These are phyloP conservation scores for Blastocystis sp. DNA, from an alignment of 352 stramenopile species.

Conservation along the genomic window DNA sequence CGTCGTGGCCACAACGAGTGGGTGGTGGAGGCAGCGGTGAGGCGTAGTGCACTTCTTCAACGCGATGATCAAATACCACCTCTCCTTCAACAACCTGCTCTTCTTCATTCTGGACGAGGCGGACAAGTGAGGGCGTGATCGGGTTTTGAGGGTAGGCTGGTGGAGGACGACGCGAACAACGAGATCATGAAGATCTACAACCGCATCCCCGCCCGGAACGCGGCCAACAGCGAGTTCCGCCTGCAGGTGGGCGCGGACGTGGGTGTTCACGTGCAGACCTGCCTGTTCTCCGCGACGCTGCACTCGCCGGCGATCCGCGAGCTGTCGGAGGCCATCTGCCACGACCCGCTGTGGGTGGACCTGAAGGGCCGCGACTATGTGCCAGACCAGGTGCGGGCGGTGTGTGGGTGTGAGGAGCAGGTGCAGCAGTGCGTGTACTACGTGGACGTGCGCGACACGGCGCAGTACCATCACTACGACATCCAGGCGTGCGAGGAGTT, in stretches of 20 bases:
- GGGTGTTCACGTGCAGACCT: conserved; percentile 71
- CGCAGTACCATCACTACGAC: not conserved
- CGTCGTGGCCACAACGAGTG: conserved; percentile 74
- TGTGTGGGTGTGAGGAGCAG: conserved; percentile 72
- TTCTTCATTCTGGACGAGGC: conserved; percentile 77
- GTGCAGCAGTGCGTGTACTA: conserved; percentile 75
- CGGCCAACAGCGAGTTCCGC: conserved; percentile 68
- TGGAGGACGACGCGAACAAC: conserved; percentile 71
- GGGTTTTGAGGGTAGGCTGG: conserved; percentile 63
- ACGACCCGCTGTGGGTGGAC: conserved; percentile 76
- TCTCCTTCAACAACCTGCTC: conserved; percentile 71
- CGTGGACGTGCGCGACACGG: conserved; percentile 72
- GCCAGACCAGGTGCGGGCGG: conserved; percentile 4
- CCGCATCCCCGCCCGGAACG: conserved; percentile 71
- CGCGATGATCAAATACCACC: conserved; percentile 69
- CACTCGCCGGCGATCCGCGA: conserved; percentile 73
- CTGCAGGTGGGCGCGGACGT: conserved; percentile 48
- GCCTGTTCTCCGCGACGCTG: conserved; percentile 78
- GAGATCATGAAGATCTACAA: conserved; percentile 73
- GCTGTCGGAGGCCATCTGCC: conserved; percentile 74
- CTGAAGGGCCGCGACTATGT: conserved; percentile 74
- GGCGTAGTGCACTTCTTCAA: conserved; percentile 20
- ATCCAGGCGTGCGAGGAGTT: not conserved
- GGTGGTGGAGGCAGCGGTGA: not conserved
- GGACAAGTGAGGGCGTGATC: conserved; percentile 70